Base-by-base conservation (phyloP, 139 green algal species). In the Chlamydomonas sphaeroides region DNA sequence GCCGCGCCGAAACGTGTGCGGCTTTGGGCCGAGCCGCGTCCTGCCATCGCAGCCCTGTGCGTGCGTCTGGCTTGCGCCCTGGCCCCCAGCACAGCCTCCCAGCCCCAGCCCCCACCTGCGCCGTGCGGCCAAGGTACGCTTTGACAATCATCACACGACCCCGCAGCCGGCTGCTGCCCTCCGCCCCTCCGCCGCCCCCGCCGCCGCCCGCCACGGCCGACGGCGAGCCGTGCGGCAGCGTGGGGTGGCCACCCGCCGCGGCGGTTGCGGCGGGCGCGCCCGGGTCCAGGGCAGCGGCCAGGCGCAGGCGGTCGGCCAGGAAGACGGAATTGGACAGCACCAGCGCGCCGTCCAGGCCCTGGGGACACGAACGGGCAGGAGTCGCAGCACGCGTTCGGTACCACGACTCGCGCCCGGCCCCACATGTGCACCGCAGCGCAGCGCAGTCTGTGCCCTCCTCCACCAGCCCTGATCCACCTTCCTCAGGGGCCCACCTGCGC, bases 71-170 rank as follows among this genome's bases (percentile, higher is more conserved):
- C n/a, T n/a, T n/a, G n/a, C 14, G 45, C 45, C 45, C 45, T 53
- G 14, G 45, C 20, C 56, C 61, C 61, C 30, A 23, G 28, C 28
- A 8, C 56, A 3, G 25, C 25, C 25, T 3, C n/a, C 15, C 61
- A 41, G 10, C n/a, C 56, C 61, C n/a, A 2, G 3, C n/a, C 1
- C 66, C 6, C 59, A 80, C 74, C 36, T 89, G 80, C 49, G 62
- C 35, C 3, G 79, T 90, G 10, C 84, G 73, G 20, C 91, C 88
- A 17, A 92, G 78, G 76, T 88, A 91, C 25, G 85, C 87, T 68
- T 92, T 93, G 57, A 88, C 87, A 25, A 93, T 80, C 72, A 93
- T 87, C 33, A 95, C 21, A 38, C 88, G 66, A 4, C 83, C 83
- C 8, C 61, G 51, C 1, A 45, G 35, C 3, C 71, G 72, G 28